Evolutionary conservation across 2,329 filamentous ascomycete genomes (phyloP), one percentile per base, ranked within the genome.

Genomic region (Cladosporium sp.): DNA sequence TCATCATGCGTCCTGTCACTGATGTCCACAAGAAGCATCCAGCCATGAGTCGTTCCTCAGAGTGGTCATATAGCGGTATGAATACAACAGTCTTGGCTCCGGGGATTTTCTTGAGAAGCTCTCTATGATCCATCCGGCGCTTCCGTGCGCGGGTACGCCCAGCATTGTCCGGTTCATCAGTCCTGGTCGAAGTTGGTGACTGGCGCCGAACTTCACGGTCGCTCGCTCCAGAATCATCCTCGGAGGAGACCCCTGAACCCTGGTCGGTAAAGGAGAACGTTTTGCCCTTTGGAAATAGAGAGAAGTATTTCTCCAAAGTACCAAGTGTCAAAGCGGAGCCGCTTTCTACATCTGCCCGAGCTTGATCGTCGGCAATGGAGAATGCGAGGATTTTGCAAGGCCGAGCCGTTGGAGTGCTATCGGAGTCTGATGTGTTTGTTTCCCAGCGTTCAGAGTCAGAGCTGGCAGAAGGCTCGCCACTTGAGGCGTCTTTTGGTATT

Each of bases 21-120:
- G 73, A 73, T 29, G 75, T 75, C 48, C 72, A 76, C 2, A 72
- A 64, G 42, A 75, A 61, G 39, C 56, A 73, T 67, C 73, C 75
- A 72, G 56, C 77, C 64, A 38, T 55, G 7, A 72, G 69, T 17
- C 67, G 70, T 29, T 64, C 61, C 42, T 64, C 61, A 4, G 70
- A 68, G n/a, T 71, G 69, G 53, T 79, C 77, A 72, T 75, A 79
- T 0, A 79, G 56, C 0, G 77, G 76, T 5, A 78, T 62, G 51
- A 79, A 79, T 3, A 78, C 68, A 4, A 80, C 67, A 43, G 75
- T 75, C 1, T 68, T 65, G 7, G 58, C 58, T 2, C 59, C 60
- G 2, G 60, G 60, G 1, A 63, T 55, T 32, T 73, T 70, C 17
- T 66, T 62, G 20, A 70, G 69, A 7, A 77, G 61, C 39, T 70